Percentiles rank a stretch among this genome's conserved stretches.
Conservation (phyloP, 139 green algal species). For the Asterochloris erici region DNA sequence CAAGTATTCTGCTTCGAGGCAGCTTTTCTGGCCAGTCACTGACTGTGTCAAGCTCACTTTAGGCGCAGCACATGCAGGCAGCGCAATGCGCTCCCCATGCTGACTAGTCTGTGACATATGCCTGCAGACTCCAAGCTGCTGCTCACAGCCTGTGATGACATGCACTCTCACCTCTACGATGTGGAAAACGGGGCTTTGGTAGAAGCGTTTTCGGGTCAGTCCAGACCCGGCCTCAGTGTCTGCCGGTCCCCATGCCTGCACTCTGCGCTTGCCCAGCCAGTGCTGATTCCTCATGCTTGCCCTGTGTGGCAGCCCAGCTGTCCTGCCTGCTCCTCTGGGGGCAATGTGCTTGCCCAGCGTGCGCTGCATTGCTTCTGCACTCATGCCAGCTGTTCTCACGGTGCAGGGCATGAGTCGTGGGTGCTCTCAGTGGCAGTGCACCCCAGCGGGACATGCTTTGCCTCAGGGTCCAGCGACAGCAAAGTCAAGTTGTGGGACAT, state of each 20-base stretch:
- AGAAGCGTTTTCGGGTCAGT: slow-evolving; percentile 69
- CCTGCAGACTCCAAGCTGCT: slow-evolving; percentile 69
- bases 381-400: not conserved
- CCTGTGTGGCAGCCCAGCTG: not conserved
- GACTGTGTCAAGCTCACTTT: too few species aligned
- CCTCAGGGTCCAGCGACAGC: slow-evolving; percentile 67
- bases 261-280: too few species aligned
- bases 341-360: not conserved
- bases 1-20: too few species aligned
- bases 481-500: slow-evolving; percentile 90
- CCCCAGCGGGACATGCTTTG: slow-evolving; percentile 64
- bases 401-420: slow-evolving; percentile 85
- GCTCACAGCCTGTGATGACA: slow-evolving; percentile 89
- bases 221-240: not conserved
- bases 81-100: too few species aligned
- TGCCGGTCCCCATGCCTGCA: too few species aligned
- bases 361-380: not conserved
- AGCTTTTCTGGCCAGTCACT: too few species aligned
- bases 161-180: slow-evolving; percentile 88
- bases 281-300: too few species aligned
- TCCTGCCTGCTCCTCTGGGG: not conserved
- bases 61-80: too few species aligned
- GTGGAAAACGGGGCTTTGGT: slow-evolving; percentile 67
- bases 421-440: slow-evolving; percentile 75
- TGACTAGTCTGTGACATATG: not conserved